Conservation (phyloP, 495 filamentous ascomycete species). For the Achaetomiella virescens region DNA sequence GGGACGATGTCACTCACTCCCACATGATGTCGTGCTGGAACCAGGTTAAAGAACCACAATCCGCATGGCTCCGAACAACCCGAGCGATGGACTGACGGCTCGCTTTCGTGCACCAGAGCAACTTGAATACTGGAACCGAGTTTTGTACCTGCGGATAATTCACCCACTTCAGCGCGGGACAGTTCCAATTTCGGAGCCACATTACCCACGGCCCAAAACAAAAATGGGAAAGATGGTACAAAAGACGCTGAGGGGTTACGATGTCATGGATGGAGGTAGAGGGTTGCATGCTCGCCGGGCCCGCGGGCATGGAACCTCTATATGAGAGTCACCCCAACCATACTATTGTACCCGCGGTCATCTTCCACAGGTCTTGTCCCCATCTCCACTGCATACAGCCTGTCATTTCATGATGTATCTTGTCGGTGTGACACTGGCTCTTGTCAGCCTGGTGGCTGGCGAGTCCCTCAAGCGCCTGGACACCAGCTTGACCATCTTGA, state of each 20-base stretch:
- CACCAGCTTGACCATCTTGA: conserved; percentile 33
- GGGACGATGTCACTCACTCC: conserved; percentile 9
- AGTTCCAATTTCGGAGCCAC: conserved; percentile 4
- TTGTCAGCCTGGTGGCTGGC: conserved; percentile 18
- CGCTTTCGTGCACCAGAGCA: not conserved
- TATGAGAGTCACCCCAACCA: not conserved
- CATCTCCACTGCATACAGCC: not conserved
- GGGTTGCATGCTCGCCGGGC: not conserved
- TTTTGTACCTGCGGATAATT: conserved; percentile 4
- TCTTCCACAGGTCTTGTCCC: not conserved
- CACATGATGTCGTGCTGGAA: not conserved
- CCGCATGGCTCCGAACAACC: not conserved
- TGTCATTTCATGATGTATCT: conserved; percentile 12
- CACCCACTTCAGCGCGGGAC: not conserved
- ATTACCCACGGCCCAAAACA: not conserved
- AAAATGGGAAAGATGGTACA: not conserved
- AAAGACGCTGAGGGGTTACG: not conserved
- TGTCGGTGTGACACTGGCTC: conserved; percentile 1
- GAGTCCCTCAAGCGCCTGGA: conserved; percentile 30
- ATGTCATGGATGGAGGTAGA: not conserved
- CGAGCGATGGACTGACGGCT: not conserved
- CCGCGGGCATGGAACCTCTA: not conserved
- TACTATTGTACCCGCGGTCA: not conserved
- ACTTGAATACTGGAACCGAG: not conserved
- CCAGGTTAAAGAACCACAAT: not conserved